phyloP scores from a whole-genome alignment of 352 stramenopile genomes.

The Thraustotheca clavata region DNA sequence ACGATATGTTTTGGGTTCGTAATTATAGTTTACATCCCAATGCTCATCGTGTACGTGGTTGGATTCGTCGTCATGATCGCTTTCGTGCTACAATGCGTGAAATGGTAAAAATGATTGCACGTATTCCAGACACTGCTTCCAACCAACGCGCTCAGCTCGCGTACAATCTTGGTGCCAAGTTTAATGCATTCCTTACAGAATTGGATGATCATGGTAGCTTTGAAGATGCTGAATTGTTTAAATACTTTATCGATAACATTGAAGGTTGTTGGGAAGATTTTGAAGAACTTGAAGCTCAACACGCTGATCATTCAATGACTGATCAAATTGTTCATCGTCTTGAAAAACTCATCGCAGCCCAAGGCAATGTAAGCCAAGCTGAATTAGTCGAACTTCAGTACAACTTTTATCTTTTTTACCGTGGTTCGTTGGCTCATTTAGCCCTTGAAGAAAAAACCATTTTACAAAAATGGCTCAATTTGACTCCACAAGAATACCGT shows the following conservation, averaged over 20 bases:
- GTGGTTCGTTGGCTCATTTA: conserved; percentile 20
- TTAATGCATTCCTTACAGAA: conserved; percentile 20
- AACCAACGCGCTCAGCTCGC: background rate
- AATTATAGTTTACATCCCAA: background rate
- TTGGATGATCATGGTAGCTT: conserved; percentile 20
- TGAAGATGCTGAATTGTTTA: conserved; percentile 24
- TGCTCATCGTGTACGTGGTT: background rate
- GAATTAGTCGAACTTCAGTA: conserved; percentile 8
- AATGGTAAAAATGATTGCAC: conserved; percentile 5
- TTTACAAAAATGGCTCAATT: conserved; percentile 11
- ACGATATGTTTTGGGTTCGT: conserved; percentile 7
- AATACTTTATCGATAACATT: conserved; percentile 25
- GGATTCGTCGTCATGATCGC: background rate
- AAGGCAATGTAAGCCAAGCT: background rate
- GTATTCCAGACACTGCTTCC: background rate
- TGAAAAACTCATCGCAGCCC: conserved; percentile 4
- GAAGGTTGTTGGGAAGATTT: conserved; percentile 13
- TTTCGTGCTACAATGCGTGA: background rate
- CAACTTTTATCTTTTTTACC: conserved; percentile 19
- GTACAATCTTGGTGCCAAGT: conserved; percentile 9
- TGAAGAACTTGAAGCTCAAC: background rate
- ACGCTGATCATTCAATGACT: conserved; percentile 5
- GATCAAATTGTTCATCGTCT: conserved; percentile 2
- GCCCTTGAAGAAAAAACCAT: conserved; percentile 22
- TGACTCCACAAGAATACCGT: conserved; percentile 23